Base-by-base conservation (phyloP, 768 basidiomycete genomes). In the Xerocomellus intermedius region DNA sequence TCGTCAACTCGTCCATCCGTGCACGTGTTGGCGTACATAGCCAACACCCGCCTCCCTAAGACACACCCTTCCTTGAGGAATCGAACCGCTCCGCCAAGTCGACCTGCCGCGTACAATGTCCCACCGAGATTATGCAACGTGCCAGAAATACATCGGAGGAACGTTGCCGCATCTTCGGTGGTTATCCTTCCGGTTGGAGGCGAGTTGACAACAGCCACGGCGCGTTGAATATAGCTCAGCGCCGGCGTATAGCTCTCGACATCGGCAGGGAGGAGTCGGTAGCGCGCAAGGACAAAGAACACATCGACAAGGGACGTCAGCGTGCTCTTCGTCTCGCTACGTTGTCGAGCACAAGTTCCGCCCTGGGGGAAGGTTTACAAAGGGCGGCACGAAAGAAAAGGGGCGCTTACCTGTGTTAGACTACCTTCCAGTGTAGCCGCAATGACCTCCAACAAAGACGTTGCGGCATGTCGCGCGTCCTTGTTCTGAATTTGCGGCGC, bases 91-190 rank as follows among this genome's bases (percentile, higher is more conserved):
- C 81, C 80, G 2, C 82, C 86, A 57, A 82, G 76, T 46, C 79
- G 78, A 10, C 74, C 77, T 5, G 79, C 81, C 54, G 89, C 84
- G 59, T 89, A 94, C 13, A 94, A 67, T n/a, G 76, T 74, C 2
- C 84, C 85, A 2, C 82, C 87, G 2, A 87, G 62, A 62, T 87
- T 86, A 59, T 91, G 82, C 59, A 85, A 83, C 3, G 84, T 83
- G 5, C 86, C 87, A 7, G 87, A 88, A 9, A 87, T 72, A 60
- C 87, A 91, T 16, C 89, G 84, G 4, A 79, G 63, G 56, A 81
- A 84, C 50, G 87, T 87, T 0, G 84, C 77, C 13, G 50, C 54
- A 5, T 75, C 60, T 28, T 59, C 56, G 5, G 32, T 16, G 33
- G 45, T 46, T 44, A 59, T 56, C 56, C 16, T 60, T 56, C 39